These are phyloP conservation scores for Trichoderma sp. DNA, from an alignment of 2,329 filamentous ascomycete species.

Conservation along the genomic window DNA sequence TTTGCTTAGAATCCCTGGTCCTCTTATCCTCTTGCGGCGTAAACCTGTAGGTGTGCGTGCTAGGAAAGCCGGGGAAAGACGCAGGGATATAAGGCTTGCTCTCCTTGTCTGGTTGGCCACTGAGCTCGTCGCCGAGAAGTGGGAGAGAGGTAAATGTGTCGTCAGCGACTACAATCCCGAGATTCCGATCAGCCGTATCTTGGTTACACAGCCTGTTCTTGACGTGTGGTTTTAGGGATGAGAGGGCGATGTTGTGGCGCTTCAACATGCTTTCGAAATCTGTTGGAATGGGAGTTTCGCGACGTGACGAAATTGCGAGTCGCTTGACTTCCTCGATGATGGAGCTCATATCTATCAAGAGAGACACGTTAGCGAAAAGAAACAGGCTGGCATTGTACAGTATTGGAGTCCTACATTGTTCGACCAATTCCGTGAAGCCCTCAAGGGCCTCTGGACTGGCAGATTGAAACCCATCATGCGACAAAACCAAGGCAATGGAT, in stretches of 20 bases:
- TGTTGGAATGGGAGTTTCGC: conserved; percentile 51
- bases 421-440: conserved; percentile 53
- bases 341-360: conserved; percentile 44
- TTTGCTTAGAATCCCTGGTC: conserved; percentile 52
- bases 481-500: conserved; percentile 53
- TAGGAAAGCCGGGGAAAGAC: conserved; percentile 60
- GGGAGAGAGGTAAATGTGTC: conserved; percentile 43
- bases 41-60: conserved; percentile 61
- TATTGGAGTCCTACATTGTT: conserved; percentile 51
- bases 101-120: conserved; percentile 56
- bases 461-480: conserved; percentile 57
- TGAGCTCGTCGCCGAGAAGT: conserved; percentile 53
- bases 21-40: conserved; percentile 51
- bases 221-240: conserved; percentile 54
- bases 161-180: conserved; percentile 37
- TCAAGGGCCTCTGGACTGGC: conserved; percentile 57
- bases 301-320: conserved; percentile 47
- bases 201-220: conserved; percentile 48
- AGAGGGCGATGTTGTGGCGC: conserved; percentile 49
- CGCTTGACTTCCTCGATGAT: conserved; percentile 49
- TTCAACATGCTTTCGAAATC: conserved; percentile 56
- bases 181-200: conserved; percentile 39
- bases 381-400: background rate
- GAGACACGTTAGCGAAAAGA: conserved; percentile 22
- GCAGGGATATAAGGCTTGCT: conserved; percentile 54